phyloP scores from a whole-genome alignment of 2,329 filamentous ascomycete species.

The Hansfordia pulvinata region DNA sequence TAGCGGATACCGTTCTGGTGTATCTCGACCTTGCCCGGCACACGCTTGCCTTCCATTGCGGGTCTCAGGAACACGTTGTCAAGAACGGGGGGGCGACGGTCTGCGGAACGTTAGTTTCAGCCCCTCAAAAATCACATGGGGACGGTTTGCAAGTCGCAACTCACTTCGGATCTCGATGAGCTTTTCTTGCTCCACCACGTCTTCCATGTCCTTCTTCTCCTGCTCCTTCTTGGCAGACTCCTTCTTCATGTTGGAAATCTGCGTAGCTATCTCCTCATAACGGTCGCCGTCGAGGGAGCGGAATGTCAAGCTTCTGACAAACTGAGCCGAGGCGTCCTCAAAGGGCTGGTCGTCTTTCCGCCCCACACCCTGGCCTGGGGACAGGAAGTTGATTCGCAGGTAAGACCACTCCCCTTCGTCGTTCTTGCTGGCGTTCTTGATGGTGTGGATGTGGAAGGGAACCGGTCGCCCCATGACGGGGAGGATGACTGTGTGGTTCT shows the following conservation, averaged over 20 bases:
- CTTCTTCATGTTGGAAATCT: constrained; percentile 94
- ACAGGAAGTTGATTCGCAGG: constrained; percentile 92
- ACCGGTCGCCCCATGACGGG: constrained; percentile 96
- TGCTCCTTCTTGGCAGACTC: constrained; percentile 85
- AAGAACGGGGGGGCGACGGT: constrained; percentile 78
- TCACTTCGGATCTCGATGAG: constrained; percentile 84
- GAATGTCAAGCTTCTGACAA: constrained; percentile 90
- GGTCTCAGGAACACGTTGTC: constrained; percentile 94
- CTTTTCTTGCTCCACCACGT: constrained; percentile 98
- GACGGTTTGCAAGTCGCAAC: constrained; percentile 17
- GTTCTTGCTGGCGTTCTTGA: constrained; percentile 98
- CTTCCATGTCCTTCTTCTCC: constrained; percentile 98
- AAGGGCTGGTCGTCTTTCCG: constrained; percentile 96
- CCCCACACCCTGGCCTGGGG: constrained; percentile 91
- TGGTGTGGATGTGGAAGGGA: constrained; percentile 92
- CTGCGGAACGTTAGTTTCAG: constrained; percentile 35
- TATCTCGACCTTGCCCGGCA: constrained; percentile 91
- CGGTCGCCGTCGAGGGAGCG: constrained; percentile 79
- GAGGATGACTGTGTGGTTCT: constrained; percentile 79
- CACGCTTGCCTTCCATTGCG: constrained; percentile 90
- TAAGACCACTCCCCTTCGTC: constrained; percentile 92
- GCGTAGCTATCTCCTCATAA: constrained; percentile 79
- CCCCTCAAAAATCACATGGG: neutral
- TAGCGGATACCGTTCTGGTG: constrained; percentile 99
- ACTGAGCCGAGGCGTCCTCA: constrained; percentile 90